These are phyloP conservation scores for Aureobasidium sp. DNA, from an alignment of 2,329 filamentous ascomycete species.

Conservation along the genomic window DNA sequence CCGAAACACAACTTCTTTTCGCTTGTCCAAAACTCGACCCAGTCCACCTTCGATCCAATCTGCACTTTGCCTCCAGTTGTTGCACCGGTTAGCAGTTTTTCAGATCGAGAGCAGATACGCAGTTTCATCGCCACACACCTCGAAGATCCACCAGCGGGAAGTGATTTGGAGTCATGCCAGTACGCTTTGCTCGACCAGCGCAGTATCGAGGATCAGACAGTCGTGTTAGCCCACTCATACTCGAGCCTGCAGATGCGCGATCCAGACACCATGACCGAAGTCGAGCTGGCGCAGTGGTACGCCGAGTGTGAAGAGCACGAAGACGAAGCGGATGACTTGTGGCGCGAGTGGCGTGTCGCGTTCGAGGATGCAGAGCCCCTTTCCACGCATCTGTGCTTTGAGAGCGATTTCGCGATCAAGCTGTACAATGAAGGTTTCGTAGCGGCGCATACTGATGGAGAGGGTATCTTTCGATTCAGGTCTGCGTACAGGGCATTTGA, in stretches of 20 bases:
- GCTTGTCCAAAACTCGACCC: neutral
- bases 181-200: neutral
- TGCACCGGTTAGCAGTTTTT: neutral
- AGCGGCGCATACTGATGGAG: neutral
- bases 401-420: neutral
- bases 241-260: neutral
- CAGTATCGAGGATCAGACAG: neutral
- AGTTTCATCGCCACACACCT: neutral
- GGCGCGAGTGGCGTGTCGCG: neutral
- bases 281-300: neutral
- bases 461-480: neutral
- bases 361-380: neutral
- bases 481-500: neutral
- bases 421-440: neutral
- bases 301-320: neutral
- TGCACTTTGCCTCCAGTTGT: neutral
- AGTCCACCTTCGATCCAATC: neutral
- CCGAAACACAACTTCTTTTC: neutral
- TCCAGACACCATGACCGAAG: neutral
- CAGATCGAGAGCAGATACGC: neutral
- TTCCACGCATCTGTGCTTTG: neutral
- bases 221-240: neutral
- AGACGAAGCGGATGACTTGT: neutral
- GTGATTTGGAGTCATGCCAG: neutral
- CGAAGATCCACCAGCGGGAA: neutral